phyloP scores from a whole-genome alignment of 164 flowering plant species.

The Stephania cephalantha region DNA sequence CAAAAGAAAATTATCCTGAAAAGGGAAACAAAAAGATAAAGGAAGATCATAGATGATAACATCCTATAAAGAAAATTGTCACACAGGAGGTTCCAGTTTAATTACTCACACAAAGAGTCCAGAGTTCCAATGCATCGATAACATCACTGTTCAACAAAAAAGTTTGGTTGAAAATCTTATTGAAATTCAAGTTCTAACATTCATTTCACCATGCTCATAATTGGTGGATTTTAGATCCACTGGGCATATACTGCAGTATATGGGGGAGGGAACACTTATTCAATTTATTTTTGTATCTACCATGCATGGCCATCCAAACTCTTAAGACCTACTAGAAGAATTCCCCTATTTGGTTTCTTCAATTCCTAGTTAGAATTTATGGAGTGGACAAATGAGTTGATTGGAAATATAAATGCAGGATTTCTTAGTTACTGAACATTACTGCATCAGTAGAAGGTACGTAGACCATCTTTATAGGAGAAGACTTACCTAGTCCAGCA shows the following conservation, averaged over 20 bases:
- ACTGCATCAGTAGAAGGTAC: not conserved
- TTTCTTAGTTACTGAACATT: not conserved
- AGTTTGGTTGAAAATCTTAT: not conserved
- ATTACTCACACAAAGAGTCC: conserved; percentile 48
- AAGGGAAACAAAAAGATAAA: not conserved
- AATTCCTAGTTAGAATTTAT: not conserved
- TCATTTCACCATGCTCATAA: not conserved
- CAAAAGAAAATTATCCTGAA: conserved; percentile 42
- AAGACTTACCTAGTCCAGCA: conserved; percentile 22
- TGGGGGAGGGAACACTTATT: no score
- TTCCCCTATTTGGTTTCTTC: not conserved
- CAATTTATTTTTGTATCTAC: not conserved
- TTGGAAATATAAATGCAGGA: not conserved
- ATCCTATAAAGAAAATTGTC: not conserved
- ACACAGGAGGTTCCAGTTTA: not conserved
- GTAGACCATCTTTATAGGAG: not conserved
- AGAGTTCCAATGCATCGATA: conserved; percentile 45
- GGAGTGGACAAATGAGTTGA: not conserved
- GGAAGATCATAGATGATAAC: not conserved
- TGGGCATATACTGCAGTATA: no score
- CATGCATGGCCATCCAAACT: not conserved
- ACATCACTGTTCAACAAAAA: conserved; percentile 28
- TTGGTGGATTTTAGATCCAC: no score
- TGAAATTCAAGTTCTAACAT: not conserved
- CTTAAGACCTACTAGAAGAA: not conserved